Percentiles rank a stretch among this genome's conserved stretches.
Evolutionary conservation across 768 basidiomycete genomes (phyloP).

Genomic region (Trametes cingulata): DNA sequence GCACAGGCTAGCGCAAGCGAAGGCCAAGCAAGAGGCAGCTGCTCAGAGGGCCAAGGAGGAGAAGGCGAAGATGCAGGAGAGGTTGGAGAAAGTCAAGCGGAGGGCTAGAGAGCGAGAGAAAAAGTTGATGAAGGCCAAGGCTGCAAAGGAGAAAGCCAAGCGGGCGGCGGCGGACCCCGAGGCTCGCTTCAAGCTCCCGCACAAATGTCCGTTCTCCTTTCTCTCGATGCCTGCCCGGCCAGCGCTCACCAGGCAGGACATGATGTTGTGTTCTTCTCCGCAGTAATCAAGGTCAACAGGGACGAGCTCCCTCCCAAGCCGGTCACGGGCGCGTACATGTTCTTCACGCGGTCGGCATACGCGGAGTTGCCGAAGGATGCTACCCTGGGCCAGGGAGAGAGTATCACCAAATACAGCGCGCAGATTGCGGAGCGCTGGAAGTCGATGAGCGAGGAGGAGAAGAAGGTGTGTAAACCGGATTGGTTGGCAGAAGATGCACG

Average conservation of each 20-base stretch:
- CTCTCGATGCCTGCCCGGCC: not conserved
- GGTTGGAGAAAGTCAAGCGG: not conserved
- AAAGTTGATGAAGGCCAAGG: not conserved
- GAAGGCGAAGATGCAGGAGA: not conserved
- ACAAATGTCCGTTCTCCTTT: conserved; percentile 1
- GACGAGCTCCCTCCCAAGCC: conserved; percentile 11
- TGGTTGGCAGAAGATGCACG: not conserved
- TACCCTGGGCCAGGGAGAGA: not conserved
- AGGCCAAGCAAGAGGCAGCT: conserved; percentile 3
- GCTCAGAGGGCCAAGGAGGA: conserved; percentile 2
- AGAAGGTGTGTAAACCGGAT: conserved; percentile 3
- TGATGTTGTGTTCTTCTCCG: not conserved
- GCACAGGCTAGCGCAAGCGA: not conserved
- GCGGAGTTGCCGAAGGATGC: not conserved
- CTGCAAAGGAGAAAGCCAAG: not conserved
- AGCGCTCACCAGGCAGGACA: not conserved
- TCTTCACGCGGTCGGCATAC: not conserved
- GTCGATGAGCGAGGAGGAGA: conserved; percentile 10
- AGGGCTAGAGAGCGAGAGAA: not conserved
- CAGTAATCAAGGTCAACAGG: conserved; percentile 16
- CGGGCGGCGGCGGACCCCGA: not conserved
- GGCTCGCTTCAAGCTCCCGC: not conserved
- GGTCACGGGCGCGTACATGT: not conserved
- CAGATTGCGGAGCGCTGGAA: not conserved
- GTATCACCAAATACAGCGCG: not conserved